phyloP scores from a whole-genome alignment of 208 protist genomes.

The Naegleria gruberi region DNA sequence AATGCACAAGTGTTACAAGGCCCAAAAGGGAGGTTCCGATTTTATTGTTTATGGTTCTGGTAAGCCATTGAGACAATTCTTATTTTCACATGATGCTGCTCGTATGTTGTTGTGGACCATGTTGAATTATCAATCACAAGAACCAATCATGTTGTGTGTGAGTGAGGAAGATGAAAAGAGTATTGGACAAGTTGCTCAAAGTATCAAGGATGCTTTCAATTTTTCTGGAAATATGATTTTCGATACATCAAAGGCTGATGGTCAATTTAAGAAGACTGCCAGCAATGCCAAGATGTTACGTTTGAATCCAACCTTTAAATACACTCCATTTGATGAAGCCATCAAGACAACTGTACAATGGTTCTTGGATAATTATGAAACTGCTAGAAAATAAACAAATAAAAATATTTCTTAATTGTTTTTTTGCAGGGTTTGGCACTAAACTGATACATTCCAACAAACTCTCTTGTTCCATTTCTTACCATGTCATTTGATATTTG shows the following conservation, averaged over 20 bases:
- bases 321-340: conserved; percentile 72
- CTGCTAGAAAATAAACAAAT: conserved; percentile 56
- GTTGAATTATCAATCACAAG: conserved; percentile 57
- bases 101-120: conserved; percentile 64
- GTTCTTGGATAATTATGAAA: conserved; percentile 75
- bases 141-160: conserved; percentile 81
- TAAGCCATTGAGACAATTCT: conserved; percentile 83
- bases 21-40: conserved; percentile 55
- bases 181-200: conserved; percentile 65
- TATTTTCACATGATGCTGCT: conserved; percentile 70
- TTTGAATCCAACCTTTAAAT: conserved; percentile 66
- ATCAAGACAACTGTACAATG: conserved; percentile 62
- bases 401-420: too few relatives aligned
- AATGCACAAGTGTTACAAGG: conserved; percentile 77
- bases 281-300: conserved; percentile 67
- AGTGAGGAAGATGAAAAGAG: conserved; percentile 70
- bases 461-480: too few relatives aligned
- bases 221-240: conserved; percentile 66
- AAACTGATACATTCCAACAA: too few relatives aligned
- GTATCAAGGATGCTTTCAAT: conserved; percentile 64
- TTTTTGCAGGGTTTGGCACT: too few relatives aligned
- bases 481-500: too few relatives aligned
- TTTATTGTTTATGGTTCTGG: conserved; percentile 73
- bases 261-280: conserved; percentile 83
- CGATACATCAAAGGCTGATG: conserved; percentile 77